Evolutionary conservation across 352 stramenopile genomes (phyloP), one percentile per base, ranked within the genome.

Genomic region (Pythium phragmitis): DNA sequence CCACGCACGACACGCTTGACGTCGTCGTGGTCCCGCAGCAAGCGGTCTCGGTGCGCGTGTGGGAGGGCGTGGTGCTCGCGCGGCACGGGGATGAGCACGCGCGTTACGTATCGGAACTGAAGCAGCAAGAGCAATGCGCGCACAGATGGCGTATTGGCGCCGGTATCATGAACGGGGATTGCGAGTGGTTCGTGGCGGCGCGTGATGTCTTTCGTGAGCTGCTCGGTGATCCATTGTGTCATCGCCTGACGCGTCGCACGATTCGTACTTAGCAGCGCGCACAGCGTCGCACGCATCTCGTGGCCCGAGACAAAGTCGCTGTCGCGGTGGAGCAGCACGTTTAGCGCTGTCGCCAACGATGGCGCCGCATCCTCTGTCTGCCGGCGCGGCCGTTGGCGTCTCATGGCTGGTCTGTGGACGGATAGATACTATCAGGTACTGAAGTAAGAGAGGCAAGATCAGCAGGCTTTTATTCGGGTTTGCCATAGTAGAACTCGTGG

Each of bases 401-500:
- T 42, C 9, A 12, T 42, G 6, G 37, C 11, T 14, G 9, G 12
- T 21, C 21, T 21, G 21, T 21, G 21, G 21, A 21, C 21, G 21
- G 26, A 5, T 30, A 30, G 2, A 30, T 5, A 5, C 26, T 30
- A 30, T 30, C 26, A 30, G 26, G 26, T 30, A 30, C 26, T 3
- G 26, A 30, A 30, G 39, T 23, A 34, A 21, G 46, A 48, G 53
- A 19, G 19, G 26, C 0, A 54, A 39, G 47, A 39, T 39, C 34
- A 14, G 33, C 7, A 19, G 47, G 60, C 54, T 69, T 64, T 48
- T 69, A 69, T 69, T 69, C 34, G 23, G 56, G 56, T 37, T 36
- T 8, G 17, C 74, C 75, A 68, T 93, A 93, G 72, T 91, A 95
- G 56, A 75, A 95, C 62, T 89, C 78, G 64, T 92, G 89, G 63